phyloP scores from a whole-genome alignment of 2,329 filamentous ascomycete species.

The Colletotrichum camelliae region DNA sequence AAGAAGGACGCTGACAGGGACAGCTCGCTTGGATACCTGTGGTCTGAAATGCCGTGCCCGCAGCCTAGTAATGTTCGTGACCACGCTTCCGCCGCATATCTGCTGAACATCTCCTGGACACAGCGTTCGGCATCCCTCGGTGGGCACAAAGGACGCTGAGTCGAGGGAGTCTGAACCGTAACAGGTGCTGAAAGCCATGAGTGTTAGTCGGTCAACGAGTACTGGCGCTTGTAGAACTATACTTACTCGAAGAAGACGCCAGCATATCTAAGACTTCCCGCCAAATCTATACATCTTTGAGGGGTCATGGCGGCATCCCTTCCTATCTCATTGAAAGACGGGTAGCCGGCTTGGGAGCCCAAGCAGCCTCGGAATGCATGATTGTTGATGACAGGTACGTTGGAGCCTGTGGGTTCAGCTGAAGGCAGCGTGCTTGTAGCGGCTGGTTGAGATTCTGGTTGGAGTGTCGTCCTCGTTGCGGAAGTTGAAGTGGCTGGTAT shows the following conservation, averaged over 20 bases:
- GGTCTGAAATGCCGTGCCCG: background rate
- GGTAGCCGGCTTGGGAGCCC: background rate
- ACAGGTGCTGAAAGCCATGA: background rate
- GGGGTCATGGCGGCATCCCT: background rate
- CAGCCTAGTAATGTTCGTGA: background rate
- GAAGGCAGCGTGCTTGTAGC: background rate
- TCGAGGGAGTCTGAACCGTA: background rate
- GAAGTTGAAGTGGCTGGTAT: accelerated
- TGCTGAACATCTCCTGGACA: background rate
- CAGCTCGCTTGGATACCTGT: background rate
- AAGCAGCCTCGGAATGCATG: background rate
- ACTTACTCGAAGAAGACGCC: background rate
- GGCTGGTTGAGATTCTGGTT: background rate
- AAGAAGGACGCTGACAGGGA: background rate
- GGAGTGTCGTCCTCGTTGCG: background rate
- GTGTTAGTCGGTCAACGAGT: background rate
- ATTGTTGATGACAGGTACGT: background rate
- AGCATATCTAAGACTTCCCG: background rate
- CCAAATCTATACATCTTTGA: background rate
- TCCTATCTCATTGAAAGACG: background rate
- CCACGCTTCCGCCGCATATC: background rate
- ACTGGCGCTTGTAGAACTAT: background rate
- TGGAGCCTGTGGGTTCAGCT: background rate
- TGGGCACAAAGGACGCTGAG: background rate
- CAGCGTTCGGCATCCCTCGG: background rate